phyloP scores from a whole-genome alignment of 2,329 filamentous ascomycete species.

The Hypoxylon sp. region DNA sequence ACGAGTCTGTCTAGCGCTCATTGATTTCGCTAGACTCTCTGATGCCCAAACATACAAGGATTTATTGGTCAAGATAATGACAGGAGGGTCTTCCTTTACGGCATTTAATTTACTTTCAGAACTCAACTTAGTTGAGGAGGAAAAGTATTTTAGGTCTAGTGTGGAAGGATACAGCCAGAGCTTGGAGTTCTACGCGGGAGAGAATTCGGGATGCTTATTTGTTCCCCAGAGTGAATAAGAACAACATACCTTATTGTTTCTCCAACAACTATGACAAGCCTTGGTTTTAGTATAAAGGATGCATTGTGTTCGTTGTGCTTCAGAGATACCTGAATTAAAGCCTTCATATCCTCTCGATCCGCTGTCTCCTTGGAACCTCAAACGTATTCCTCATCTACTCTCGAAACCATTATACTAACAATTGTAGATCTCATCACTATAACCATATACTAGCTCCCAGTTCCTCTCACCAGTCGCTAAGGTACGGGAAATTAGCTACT shows the following conservation, averaged over 20 bases:
- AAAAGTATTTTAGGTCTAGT: slow-evolving; percentile 20
- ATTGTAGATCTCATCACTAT: not conserved
- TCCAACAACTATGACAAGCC: not conserved
- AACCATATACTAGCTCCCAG: not conserved
- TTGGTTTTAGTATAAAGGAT: not conserved
- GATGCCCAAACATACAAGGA: slow-evolving; percentile 26
- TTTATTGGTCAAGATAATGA: slow-evolving; percentile 10
- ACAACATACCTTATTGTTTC: not conserved
- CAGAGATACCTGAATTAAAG: not conserved
- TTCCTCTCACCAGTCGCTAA: not conserved
- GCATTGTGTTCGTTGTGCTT: not conserved
- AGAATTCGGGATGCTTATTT: slow-evolving; percentile 13
- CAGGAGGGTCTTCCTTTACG: slow-evolving; percentile 8
- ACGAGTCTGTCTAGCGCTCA: slow-evolving; percentile 40
- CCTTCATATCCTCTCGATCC: not conserved
- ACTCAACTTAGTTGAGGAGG: slow-evolving; percentile 30
- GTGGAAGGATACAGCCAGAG: slow-evolving; percentile 14
- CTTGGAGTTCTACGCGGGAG: slow-evolving; percentile 28
- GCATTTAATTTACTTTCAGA: slow-evolving; percentile 29
- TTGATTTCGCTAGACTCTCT: slow-evolving; percentile 44
- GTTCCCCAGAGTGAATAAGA: slow-evolving; percentile 17
- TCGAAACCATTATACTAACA: not conserved
- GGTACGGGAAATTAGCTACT: not conserved
- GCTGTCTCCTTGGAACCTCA: not conserved
- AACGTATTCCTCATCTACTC: not conserved